Base-by-base conservation (phyloP, 768 basidiomycete species). In the Solioccasus polychromus region DNA sequence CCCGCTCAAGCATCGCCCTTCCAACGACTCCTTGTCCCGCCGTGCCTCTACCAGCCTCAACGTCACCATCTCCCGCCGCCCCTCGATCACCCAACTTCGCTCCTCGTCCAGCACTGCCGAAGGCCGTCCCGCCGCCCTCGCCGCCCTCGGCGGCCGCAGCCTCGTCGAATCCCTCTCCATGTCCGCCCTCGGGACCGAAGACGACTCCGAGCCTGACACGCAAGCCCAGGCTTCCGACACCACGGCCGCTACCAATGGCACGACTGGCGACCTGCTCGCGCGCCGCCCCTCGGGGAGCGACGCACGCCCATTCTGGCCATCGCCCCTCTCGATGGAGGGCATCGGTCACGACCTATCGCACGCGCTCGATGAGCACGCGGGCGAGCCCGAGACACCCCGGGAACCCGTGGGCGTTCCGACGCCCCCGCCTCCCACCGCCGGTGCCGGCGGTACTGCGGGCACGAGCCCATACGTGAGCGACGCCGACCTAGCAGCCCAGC, bases 121-220 rank as follows among this genome's bases (percentile, higher is more conserved):
- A 9, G 60, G 48, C 7, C 61, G 57, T 0, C 49, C 63, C 0
- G 52, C 60, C 26, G 15, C 54, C 19, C 53, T 60, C 22, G 42
- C 59, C 3, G 51, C 55, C 6, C 53, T 56, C 3, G 57, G 55
- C 42, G 64, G 68, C 2, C 70, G 67, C 18, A 43, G 58, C 5
- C 44, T 73, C 19, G 66, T 74, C 23, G 71, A 72, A n/a, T 60
- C 64, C 1, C 64, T 76, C 23, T 75, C 77, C 23, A 73, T 73
- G 62, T 80, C 79, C 3, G 81, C 81, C 7, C 60, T 82, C 32
- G 81, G 74, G 11, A 68, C 68, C 6, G 74, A 80, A 17, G 74
- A 75, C 17, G 73, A 72, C 1, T 47, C 31, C 22, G 59, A 40
- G 18, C 55, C 59, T 7, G 62, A 61, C 15, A 26, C 34, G n/a